These are phyloP conservation scores for Kalanchoe fedtschenkoi DNA, from an alignment of 164 flowering plant genomes.

Conservation along the genomic window DNA sequence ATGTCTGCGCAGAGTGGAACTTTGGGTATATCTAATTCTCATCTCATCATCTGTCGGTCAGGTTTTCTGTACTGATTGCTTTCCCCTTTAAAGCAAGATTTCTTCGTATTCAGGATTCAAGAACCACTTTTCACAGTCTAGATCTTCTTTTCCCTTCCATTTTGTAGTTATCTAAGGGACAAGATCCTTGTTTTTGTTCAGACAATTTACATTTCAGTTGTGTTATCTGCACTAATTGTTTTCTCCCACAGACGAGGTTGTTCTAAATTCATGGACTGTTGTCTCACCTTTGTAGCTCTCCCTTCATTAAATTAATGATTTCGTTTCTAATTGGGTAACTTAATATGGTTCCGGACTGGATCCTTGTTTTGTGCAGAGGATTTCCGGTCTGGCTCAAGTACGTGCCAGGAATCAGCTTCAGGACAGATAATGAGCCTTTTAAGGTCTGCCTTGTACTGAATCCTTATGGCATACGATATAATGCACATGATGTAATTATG, in stretches of 20 bases:
- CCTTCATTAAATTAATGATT: not conserved
- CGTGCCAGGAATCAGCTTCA: slow-evolving; percentile 89
- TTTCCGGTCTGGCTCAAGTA: slow-evolving; percentile 87
- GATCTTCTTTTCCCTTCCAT: too few species aligned
- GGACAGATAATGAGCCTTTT: slow-evolving; percentile 87
- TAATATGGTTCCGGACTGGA: not conserved
- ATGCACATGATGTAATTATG: not conserved
- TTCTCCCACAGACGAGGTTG: not conserved
- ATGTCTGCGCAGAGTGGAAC: slow-evolving; percentile 89
- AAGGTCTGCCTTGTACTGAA: slow-evolving; percentile 37
- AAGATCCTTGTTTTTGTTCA: not conserved
- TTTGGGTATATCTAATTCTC: slow-evolving; percentile 33
- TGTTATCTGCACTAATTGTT: not conserved
- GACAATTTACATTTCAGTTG: not conserved
- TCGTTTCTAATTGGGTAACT: not conserved
- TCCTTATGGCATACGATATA: not conserved
- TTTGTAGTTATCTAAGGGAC: not conserved
- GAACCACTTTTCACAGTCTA: too few species aligned
- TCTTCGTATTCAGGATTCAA: too few species aligned
- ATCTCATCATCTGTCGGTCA: slow-evolving; percentile 6
- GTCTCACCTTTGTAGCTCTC: not conserved
- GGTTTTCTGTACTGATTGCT: not conserved
- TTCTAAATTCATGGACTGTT: not conserved
- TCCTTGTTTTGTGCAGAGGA: slow-evolving; percentile 37
- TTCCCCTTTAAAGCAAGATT: not conserved